Evolutionary conservation across 352 stramenopile genomes (phyloP).

Genomic region (Globisporangium polare): DNA sequence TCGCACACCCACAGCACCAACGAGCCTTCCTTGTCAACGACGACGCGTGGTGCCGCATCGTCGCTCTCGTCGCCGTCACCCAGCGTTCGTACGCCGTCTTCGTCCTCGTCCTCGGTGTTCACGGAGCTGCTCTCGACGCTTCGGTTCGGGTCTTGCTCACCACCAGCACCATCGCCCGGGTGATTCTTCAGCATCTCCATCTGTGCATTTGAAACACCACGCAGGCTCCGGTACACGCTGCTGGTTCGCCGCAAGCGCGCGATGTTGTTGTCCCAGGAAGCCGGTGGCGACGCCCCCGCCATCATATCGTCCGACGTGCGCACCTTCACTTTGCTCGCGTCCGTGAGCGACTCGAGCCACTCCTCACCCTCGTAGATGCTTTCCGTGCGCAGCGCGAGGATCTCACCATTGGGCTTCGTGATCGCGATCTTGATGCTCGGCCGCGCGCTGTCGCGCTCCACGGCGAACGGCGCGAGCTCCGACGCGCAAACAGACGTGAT

Average conservation of each 20-base stretch:
- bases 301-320: constrained; percentile 12
- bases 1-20: constrained; percentile 64
- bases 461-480: constrained; percentile 53
- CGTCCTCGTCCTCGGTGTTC: constrained; percentile 16
- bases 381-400: constrained; percentile 64
- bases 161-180: not conserved
- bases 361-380: constrained; percentile 81
- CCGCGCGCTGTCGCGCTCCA: constrained; percentile 38
- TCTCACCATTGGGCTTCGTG: constrained; percentile 60
- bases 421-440: constrained; percentile 72
- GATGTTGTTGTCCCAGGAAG: constrained; percentile 35
- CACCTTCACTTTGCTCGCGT: constrained; percentile 51
- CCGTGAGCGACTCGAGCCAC: constrained; percentile 73
- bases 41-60: constrained; percentile 18
- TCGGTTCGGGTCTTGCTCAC: constrained; percentile 10
- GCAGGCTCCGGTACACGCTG: constrained; percentile 14
- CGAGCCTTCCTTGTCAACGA: constrained; percentile 59
- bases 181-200: constrained; percentile 4
- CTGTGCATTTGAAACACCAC: constrained; percentile 1
- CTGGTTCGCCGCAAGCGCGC: constrained; percentile 24
- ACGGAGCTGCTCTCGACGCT: constrained; percentile 1
- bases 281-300: constrained; percentile 13
- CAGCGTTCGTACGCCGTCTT: constrained; percentile 15
- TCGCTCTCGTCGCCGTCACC: constrained; percentile 20
- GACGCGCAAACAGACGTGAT: constrained; percentile 47